A percentile compares a stretch with the other conserved stretches of the same genome.
Evolutionary conservation across 495 filamentous ascomycete genomes (phyloP).

Genomic region (Xylaria scruposa): DNA sequence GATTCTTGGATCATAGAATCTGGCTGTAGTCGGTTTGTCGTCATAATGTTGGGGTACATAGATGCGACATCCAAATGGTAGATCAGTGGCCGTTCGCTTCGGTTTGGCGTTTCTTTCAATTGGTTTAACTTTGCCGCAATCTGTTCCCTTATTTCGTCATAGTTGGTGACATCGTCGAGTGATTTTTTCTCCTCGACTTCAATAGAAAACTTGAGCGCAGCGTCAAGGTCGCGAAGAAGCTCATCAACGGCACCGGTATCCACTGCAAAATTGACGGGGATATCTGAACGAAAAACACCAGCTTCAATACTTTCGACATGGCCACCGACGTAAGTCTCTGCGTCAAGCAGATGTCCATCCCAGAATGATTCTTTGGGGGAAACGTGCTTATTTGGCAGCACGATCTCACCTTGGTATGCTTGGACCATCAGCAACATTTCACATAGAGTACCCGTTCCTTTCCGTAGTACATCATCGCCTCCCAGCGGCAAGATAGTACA

Average conservation of each 20-base stretch:
- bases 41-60: constrained; percentile 99
- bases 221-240: constrained; percentile 84
- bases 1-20: constrained; percentile 98
- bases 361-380: constrained; percentile 91
- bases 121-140: constrained; percentile 74
- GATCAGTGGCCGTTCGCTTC: constrained; percentile 86
- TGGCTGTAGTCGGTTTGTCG: constrained; percentile 95
- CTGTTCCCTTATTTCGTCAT: constrained; percentile 87
- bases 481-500: constrained; percentile 96
- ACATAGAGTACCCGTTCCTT: constrained; percentile 96
- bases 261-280: constrained; percentile 88
- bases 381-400: constrained; percentile 96
- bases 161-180: constrained; percentile 88
- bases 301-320: constrained; percentile 99
- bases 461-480: constrained; percentile 89
- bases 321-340: constrained; percentile 96
- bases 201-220: constrained; percentile 89
- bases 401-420: constrained; percentile 89
- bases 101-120: constrained; percentile 80
- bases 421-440: constrained; percentile 99
- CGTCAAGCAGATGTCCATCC: constrained; percentile 94
- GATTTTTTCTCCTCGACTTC: constrained; percentile 94
- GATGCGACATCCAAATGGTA: constrained; percentile 99
- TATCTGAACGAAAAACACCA: constrained; percentile 94
- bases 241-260: constrained; percentile 89